These are phyloP conservation scores for Exophiala oligosperma DNA, from an alignment of 2,329 filamentous ascomycete genomes.

Conservation along the genomic window DNA sequence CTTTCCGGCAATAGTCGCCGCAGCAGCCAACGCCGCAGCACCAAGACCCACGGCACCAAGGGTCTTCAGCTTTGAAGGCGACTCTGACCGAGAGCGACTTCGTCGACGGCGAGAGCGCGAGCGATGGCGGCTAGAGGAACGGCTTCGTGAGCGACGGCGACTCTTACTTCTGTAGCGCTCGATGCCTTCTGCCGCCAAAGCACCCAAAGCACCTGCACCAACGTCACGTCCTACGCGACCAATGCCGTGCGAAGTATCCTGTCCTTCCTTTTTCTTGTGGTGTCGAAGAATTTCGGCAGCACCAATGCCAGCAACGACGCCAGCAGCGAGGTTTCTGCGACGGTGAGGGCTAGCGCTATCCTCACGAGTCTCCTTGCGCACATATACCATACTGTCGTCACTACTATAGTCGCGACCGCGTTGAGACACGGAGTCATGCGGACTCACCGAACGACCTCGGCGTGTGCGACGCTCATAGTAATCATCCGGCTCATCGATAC, in stretches of 20 bases:
- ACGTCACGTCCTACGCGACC: conserved; percentile 52
- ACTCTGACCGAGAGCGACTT: conserved; percentile 30
- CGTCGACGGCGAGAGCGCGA: conserved; percentile 36
- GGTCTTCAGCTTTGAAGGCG: conserved; percentile 49
- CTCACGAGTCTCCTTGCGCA: conserved; percentile 49
- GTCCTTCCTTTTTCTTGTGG: conserved; percentile 58
- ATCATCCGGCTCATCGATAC: conserved; percentile 48
- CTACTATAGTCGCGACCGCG: conserved; percentile 53
- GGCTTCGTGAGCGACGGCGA: conserved; percentile 40
- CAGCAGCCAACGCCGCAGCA: conserved; percentile 60
- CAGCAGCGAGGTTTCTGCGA: conserved; percentile 61
- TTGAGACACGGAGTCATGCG: conserved; percentile 55
- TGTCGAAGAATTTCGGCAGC: conserved; percentile 61
- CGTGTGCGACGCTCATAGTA: conserved; percentile 60
- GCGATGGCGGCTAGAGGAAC: conserved; percentile 32
- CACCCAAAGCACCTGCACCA: conserved; percentile 62
- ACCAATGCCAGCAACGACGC: conserved; percentile 60
- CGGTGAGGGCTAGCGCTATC: conserved; percentile 45
- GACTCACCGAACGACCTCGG: conserved; percentile 53
- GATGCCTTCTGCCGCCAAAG: conserved; percentile 60
- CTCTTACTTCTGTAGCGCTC: conserved; percentile 51
- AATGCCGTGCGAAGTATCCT: conserved; percentile 52
- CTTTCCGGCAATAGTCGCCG: conserved; percentile 59
- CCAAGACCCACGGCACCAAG: conserved; percentile 54
- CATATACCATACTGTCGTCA: conserved; percentile 63